Evolutionary conservation across 2,329 filamentous ascomycete genomes (phyloP), one percentile per base, ranked within the genome.

Genomic region (Phoma sp.): DNA sequence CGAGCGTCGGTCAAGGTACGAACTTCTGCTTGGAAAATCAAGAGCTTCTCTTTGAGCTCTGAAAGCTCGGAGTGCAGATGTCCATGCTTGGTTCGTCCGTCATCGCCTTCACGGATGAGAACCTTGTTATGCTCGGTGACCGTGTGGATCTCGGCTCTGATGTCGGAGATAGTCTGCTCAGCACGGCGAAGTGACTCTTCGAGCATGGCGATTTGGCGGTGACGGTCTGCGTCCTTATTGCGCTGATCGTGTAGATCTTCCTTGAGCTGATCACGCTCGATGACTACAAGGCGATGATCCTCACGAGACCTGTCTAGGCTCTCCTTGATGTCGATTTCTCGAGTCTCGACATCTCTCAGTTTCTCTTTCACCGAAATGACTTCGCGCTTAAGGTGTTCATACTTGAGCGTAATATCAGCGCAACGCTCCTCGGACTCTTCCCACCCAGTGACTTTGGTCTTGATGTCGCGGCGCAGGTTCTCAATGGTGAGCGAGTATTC

Each of bases 321-420:
- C 4, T 66, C 60, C 1, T 55, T 57, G 22, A 65, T 55, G n/a
- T 68, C 63, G 12, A 53, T 60, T 29, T 60, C 61, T 8, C 64
- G 63, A 7, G 57, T 19, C 37, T 69, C 63, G 0, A 62, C 35
- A 17, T 65, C 61, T 5, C 60, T 50, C 3, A 67, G 45, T 40
- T 68, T 67, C 32, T 69, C 63, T n/a, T 64, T 66, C 19, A 65
- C 50, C 2, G 64, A 64, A 7, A 68, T 55, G 1, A 67, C 60
- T 24, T 68, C 63, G 9, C 65, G 52, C 49, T 68, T 66, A 31
- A 63, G 50, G 44, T 68, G 64, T 21, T 68, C 65, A 21, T 66
- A 62, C 49, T 68, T 66, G 27, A 67, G 60, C 1, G 51, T 63
- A 19, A 61, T 24, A 35, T 68, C 60, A 33, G 55, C 57, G 22